Conservation (phyloP, 257 asterid genomes). For the Ballota nigra region DNA sequence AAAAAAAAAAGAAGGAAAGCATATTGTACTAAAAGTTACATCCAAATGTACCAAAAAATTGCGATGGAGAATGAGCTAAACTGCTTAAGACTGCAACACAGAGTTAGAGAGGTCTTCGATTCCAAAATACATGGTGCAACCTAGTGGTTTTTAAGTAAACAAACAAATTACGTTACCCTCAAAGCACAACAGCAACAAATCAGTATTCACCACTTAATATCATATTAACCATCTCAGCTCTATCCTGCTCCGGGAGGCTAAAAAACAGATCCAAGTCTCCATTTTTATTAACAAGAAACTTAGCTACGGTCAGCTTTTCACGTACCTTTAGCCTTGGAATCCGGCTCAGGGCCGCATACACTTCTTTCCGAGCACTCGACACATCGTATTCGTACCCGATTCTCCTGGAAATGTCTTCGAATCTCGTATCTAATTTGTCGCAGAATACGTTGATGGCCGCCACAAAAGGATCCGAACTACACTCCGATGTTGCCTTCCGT, state of each 20-base stretch:
- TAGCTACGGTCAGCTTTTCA: constrained; percentile 23
- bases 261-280: constrained; percentile 32
- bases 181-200: neutral
- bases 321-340: constrained; percentile 21
- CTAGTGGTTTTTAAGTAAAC: neutral
- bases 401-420: constrained; percentile 25
- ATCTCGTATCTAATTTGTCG: constrained; percentile 17
- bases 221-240: constrained; percentile 32
- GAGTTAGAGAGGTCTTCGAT: neutral
- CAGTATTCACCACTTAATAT: constrained; percentile 20
- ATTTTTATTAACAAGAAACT: constrained; percentile 29
- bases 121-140: neutral
- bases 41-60: neutral
- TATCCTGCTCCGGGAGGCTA: constrained; percentile 30
- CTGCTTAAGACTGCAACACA: neutral
- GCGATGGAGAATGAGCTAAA: neutral
- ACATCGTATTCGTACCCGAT: constrained; percentile 28
- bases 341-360: constrained; percentile 22
- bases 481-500: constrained; percentile 16
- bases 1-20: neutral
- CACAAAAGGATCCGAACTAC: constrained; percentile 19
- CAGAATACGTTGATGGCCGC: constrained; percentile 22
- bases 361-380: constrained; percentile 22
- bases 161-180: neutral
- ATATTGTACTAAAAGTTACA: neutral